Percentiles rank a stretch among this genome's conserved stretches.
Evolutionary conservation across 129 eudicot genomes (phyloP).

Genomic region (Lactuca sativa): DNA sequence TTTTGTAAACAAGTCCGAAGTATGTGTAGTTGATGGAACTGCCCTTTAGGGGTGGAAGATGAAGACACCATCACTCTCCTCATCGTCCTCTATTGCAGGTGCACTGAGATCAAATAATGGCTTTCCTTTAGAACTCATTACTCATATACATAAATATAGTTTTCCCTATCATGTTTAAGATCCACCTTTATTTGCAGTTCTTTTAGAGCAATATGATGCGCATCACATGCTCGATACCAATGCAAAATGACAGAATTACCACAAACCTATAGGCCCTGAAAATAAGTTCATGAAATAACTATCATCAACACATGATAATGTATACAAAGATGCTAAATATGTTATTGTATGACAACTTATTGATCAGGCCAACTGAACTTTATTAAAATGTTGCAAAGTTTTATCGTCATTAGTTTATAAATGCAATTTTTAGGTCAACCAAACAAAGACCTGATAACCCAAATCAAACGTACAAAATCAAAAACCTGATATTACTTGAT

Average conservation of each 20-base stretch:
- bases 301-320: too few species aligned
- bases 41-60: constrained; percentile 79
- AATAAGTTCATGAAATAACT: not conserved
- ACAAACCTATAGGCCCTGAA: constrained; percentile 26
- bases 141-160: constrained; percentile 32
- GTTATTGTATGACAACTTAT: too few species aligned
- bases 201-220: constrained; percentile 6
- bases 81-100: constrained; percentile 79
- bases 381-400: too few species aligned
- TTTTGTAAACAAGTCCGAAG: constrained; percentile 57
- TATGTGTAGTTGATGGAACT: constrained; percentile 56
- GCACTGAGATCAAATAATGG: constrained; percentile 91
- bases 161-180: constrained; percentile 14
- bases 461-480: too few species aligned
- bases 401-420: too few species aligned
- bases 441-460: too few species aligned
- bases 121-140: constrained; percentile 89
- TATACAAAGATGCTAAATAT: too few species aligned
- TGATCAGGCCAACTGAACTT: too few species aligned
- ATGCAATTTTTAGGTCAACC: too few species aligned
- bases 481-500: too few species aligned
- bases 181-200: constrained; percentile 29
- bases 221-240: constrained; percentile 12
- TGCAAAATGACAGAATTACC: constrained; percentile 4
- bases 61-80: constrained; percentile 57